A percentile compares a stretch with the other conserved stretches of the same genome.
phyloP scores from a whole-genome alignment of 2,329 filamentous ascomycete species.

The Pyrenochaeta sp. region DNA sequence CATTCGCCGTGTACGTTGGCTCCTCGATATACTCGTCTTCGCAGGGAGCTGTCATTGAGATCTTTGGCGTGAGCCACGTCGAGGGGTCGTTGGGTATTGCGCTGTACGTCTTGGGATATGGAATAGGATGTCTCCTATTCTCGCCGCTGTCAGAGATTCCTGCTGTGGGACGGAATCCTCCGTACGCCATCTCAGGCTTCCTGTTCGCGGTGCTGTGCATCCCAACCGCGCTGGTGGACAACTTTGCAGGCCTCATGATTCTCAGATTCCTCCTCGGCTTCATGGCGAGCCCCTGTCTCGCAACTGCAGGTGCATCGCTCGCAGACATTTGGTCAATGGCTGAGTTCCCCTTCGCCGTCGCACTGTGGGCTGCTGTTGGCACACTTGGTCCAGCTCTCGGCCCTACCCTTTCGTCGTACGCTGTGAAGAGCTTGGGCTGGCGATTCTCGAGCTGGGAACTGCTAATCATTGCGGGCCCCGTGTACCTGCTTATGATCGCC shows the following conservation, averaged over 20 bases:
- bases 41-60: slow-evolving; percentile 55
- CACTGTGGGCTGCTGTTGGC: slow-evolving; percentile 51
- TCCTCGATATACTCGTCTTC: slow-evolving; percentile 60
- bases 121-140: slow-evolving; percentile 70
- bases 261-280: slow-evolving; percentile 49
- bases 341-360: slow-evolving; percentile 53
- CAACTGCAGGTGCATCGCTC: slow-evolving; percentile 45
- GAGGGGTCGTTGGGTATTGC: slow-evolving; percentile 66
- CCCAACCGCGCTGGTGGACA: slow-evolving; percentile 68
- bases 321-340: slow-evolving; percentile 48
- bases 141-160: slow-evolving; percentile 73
- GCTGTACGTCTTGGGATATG: slow-evolving; percentile 68
- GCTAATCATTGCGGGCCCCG: slow-evolving; percentile 74
- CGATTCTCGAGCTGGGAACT: slow-evolving; percentile 87
- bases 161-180: slow-evolving; percentile 69
- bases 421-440: slow-evolving; percentile 75
- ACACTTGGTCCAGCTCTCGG: slow-evolving; percentile 69
- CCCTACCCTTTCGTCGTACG: slow-evolving; percentile 74
- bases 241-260: slow-evolving; percentile 70
- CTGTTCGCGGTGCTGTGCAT: slow-evolving; percentile 73
- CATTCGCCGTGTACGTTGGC: slow-evolving; percentile 65
- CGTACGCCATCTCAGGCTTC: slow-evolving; percentile 73
- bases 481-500: slow-evolving; percentile 79
- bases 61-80: slow-evolving; percentile 61
- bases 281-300: slow-evolving; percentile 46